phyloP scores from a whole-genome alignment of 2,329 filamentous ascomycete species.

The Botrytis squamosa region DNA sequence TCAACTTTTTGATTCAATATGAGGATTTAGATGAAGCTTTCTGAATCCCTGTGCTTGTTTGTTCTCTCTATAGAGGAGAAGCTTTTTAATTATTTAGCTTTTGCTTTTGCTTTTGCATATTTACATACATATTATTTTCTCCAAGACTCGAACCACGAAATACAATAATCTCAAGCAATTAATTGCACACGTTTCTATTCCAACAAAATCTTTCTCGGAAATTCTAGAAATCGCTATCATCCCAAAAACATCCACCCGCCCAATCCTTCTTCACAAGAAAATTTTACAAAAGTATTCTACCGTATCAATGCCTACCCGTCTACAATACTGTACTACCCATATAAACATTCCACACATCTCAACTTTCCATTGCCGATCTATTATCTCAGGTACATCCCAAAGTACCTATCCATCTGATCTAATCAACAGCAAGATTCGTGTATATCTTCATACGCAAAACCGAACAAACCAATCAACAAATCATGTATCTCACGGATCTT shows the following conservation, averaged over 20 bases:
- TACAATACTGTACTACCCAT: too few species aligned
- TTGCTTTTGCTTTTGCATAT: background rate
- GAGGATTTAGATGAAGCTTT: background rate
- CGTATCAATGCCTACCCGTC: too few species aligned
- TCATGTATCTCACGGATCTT: too few species aligned
- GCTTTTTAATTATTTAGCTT: background rate
- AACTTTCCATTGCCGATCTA: too few species aligned
- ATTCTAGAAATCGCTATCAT: background rate
- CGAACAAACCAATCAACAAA: too few species aligned
- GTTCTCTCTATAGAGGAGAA: background rate
- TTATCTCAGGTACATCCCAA: too few species aligned
- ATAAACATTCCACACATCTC: too few species aligned
- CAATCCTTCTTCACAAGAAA: too few species aligned
- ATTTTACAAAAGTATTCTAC: background rate
- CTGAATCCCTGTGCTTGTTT: background rate
- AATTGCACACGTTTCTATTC: background rate
- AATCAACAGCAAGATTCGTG: too few species aligned
- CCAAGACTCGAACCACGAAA: background rate
- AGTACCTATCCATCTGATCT: too few species aligned
- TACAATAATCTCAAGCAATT: background rate
- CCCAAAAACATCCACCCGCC: background rate
- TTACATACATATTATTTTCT: background rate
- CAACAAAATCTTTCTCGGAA: accelerated
- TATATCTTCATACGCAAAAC: too few species aligned
- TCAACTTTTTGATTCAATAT: background rate